These are phyloP conservation scores for Bremia lactucae DNA, from an alignment of 352 stramenopile genomes.

Conservation along the genomic window DNA sequence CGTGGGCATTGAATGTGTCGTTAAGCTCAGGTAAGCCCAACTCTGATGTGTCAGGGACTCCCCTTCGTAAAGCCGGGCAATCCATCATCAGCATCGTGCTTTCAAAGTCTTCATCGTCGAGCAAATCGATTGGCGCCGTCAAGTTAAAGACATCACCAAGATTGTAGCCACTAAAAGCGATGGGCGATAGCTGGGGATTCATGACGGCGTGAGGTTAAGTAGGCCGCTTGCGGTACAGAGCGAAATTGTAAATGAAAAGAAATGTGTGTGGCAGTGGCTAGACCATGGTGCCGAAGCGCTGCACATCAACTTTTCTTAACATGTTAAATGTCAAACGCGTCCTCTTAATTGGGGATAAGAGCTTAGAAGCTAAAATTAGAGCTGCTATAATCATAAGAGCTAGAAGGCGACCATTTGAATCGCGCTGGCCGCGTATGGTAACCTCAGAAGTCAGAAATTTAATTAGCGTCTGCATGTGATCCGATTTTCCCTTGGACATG, in stretches of 20 bases:
- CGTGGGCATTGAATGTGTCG: slow-evolving; percentile 30
- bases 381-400: no score
- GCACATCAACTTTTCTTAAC: no score
- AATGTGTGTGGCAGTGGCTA: no score
- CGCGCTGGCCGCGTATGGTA: no score
- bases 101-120: slow-evolving; percentile 55
- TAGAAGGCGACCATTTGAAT: no score
- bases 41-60: slow-evolving; percentile 30
- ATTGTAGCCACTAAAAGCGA: slow-evolving; percentile 16
- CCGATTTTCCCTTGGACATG: no score
- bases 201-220: slow-evolving; percentile 5
- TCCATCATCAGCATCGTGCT: slow-evolving; percentile 61
- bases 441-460: no score
- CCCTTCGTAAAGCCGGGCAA: slow-evolving; percentile 17
- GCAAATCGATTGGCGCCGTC: slow-evolving; percentile 30
- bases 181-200: slow-evolving; percentile 14
- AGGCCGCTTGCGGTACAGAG: slow-evolving; percentile 18
- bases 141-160: slow-evolving; percentile 39
- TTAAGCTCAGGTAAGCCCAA: slow-evolving; percentile 32
- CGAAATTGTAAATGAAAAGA: slow-evolving; percentile 20
- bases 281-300: no score
- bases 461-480: no score
- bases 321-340: no score
- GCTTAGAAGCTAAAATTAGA: no score
- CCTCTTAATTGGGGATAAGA: no score